Evolutionary conservation across 1,139 yeast genomes (phyloP), one percentile per base, ranked within the genome.

Genomic region (Zygoascus sp.): DNA sequence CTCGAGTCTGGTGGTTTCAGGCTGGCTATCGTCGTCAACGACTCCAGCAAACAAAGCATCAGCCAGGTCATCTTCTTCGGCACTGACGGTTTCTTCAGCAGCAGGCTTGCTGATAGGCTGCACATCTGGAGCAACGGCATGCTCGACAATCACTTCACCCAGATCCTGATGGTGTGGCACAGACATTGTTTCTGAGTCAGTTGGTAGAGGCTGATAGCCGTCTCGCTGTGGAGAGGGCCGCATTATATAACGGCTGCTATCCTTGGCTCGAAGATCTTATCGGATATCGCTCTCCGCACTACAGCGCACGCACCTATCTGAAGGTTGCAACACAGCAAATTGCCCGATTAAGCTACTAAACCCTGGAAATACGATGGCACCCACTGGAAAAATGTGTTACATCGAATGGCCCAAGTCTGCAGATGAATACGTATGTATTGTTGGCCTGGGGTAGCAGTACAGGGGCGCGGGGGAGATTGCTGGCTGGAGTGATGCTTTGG

Each of bases 1-100:
- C 34, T 53, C 55, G 45, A 42, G 37, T 35, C 50, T 37, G 13
- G 48, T 47, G n/a, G 56, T 53, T 5, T 38, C 34, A 0, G 55
- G 54, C 17, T 41, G 42, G 20, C 28, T 22, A 32, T 46, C 45
- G 25, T 43, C 46, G 13, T 49, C 46, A 5, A 49, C 42, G 5
- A 34, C 34, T 5, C 35, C 49, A 5, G 40, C 49, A 39, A 49
- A 49, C 8, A 45, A 37, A 7, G 35, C 46, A 13, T 40, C 48
- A 20, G 40, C 44, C 16, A 32, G 13, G 19, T 39, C 46, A 11
- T 21, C 46, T 10, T 32, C 46, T 10, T 28, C 28, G 4, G 40
- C 38, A 17, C 45, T 44, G 38, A 34, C 39, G 19, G 32, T 32
- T 3, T 40, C 48, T 15, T 42, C 49, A 17, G 15, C 38, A 15